Percentiles rank a stretch among this genome's conserved stretches.
These are phyloP conservation scores for Solanum etuberosum DNA, from an alignment of 257 asterid species.

Conservation along the genomic window DNA sequence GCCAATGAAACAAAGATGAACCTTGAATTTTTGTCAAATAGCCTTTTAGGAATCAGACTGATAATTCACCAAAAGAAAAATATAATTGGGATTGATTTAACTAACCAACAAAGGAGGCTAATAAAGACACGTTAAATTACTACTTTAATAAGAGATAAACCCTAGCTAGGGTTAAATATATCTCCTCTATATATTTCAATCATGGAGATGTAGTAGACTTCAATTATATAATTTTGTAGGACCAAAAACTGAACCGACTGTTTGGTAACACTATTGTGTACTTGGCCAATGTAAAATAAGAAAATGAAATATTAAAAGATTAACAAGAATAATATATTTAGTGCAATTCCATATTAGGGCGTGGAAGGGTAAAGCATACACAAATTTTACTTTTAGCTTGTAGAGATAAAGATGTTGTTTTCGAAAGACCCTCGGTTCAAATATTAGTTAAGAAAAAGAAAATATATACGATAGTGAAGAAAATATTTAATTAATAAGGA, in stretches of 20 bases:
- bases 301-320: background rate
- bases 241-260: background rate
- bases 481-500: too few species aligned
- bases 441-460: too few species aligned
- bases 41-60: background rate
- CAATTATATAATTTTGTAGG: background rate
- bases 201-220: background rate
- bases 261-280: background rate
- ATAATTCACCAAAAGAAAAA: background rate
- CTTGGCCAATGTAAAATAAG: background rate
- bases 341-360: too few species aligned
- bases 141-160: background rate
- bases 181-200: background rate
- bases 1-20: background rate
- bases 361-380: fast-evolving
- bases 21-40: background rate
- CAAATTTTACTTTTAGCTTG: fast-evolving
- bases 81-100: background rate
- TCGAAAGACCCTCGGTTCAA: background rate
- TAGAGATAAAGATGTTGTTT: too few species aligned
- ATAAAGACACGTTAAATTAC: background rate
- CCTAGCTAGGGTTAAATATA: background rate
- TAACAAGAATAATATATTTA: too few species aligned
- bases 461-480: too few species aligned
- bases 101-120: background rate